Evolutionary conservation across 179 eudicot genomes (phyloP), one percentile per base, ranked within the genome.

Genomic region (Spinacia oleracea): DNA sequence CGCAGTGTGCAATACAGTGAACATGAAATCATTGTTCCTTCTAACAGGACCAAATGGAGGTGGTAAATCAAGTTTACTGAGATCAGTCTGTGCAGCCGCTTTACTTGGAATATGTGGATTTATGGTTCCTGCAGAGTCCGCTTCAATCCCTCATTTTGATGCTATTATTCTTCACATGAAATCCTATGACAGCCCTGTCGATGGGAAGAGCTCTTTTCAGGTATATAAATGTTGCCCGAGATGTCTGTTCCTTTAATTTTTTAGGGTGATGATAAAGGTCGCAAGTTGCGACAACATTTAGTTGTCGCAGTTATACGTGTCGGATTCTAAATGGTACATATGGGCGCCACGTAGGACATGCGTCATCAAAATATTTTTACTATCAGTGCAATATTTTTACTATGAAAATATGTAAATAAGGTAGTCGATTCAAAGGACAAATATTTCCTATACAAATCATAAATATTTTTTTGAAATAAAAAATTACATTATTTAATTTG

Each of bases 151-250:
- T 73, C 96, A 93, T 88, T 93, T 93, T 77, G 99, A 96, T 83
- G 90, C 98, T 58, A 86, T 96, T 63, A 89, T 88, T 90, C 91
- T 96, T 78, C 99, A 96, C 86, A 89, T 96, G 97, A 96, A 96
- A 85, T 93, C 99, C 78, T 96, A 96, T 81, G 99, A 96, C 77
- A 96, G 99, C 86, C 99, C 99, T 84, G 91, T 90, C 60, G 99
- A 96, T 89, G 98, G 97, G 71, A 96, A 96, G 84, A 96, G 99
- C 83, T 96, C 98, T 65, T 96, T 96, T 85, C 99, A 96, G 98
- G 99, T 96, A 81, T 68, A 34, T 62, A 98, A 93, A 81, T 68
- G 40, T 62, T 18, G 2, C 42, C 38, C 4, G 21, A 56, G 55
- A 45, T 62, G 32, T 51, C 50, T 43, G 21, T 38, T 56, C 32